Evolutionary conservation across 148 eudicot genomes (phyloP).

Genomic region (Rhododendron williamsianum): DNA sequence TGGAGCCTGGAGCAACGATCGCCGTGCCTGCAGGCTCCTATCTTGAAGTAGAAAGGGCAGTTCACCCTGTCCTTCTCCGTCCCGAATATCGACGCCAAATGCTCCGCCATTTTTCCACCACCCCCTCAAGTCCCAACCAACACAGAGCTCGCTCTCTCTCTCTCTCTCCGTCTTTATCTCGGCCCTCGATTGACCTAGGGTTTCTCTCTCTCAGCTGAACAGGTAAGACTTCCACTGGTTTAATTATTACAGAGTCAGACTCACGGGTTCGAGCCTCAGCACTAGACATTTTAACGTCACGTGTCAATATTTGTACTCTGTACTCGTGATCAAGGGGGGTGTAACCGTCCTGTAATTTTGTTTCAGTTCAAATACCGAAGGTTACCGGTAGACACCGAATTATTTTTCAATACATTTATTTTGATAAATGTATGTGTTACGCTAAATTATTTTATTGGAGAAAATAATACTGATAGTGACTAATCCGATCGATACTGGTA

Average conservation of each 20-base stretch:
- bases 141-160: not conserved
- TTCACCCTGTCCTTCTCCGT: slow-evolving; percentile 91
- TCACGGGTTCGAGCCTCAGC: not conserved
- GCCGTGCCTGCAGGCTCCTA: slow-evolving; percentile 84
- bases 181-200: not conserved
- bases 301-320: no score
- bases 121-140: not conserved
- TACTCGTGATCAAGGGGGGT: no score
- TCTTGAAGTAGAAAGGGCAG: slow-evolving; percentile 88
- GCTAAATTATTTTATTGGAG: no score
- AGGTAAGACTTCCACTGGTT: not conserved
- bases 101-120: slow-evolving; percentile 55
- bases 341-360: no score
- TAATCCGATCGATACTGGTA: no score
- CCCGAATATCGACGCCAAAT: slow-evolving; percentile 82
- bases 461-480: no score
- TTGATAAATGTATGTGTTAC: no score
- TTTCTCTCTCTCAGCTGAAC: not conserved
- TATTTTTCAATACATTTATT: no score
- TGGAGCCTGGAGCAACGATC: slow-evolving; percentile 81
- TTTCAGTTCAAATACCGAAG: no score
- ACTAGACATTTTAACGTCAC: no score
- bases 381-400: no score
- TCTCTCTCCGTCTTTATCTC: not conserved
- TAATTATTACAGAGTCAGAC: not conserved